Evolutionary conservation across 2,329 filamentous ascomycete genomes (phyloP), one percentile per base, ranked within the genome.

Genomic region (Colletotrichum magnum): DNA sequence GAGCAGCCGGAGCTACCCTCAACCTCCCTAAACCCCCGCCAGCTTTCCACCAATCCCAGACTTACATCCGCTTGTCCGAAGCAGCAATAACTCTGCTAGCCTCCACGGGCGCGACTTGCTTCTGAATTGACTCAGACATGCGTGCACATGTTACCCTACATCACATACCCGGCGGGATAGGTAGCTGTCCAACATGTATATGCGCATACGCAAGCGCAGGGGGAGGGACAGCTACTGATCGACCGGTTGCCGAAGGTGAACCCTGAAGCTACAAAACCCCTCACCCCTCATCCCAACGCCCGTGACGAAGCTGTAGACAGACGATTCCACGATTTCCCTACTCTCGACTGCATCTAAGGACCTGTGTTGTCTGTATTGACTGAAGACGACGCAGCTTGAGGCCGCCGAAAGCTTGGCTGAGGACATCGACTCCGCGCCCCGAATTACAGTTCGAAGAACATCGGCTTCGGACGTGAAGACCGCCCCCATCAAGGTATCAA

Each of bases 231-330:
- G 32, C 10, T 36, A 26, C 7, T 52, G 62, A 66, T 69, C 43
- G 56, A 61, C 56, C 36, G 51, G 57, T 36, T 56, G 24, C 61
- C 50, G 48, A 57, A 28, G 26, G 10, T 24, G 50, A 69, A 56
- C 61, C 61, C 56, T 69, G 32, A 56, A 66, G 62, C 66, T 65
- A 56, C 66, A 56, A 69, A 69, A 66, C 62, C 62, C 62, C 62
- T 69, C 61, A 66, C 62, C 62, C 66, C 62, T 60, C 62, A 43
- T 54, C 45, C 5, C 10, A 45, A 6, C 18, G 12, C 7, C 32
- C 6, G 5, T 10, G 18, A 2, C 4, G 15, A 32, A 68, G 39
- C 53, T 61, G 16, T 28, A 41, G 18, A 48, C 26, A 48, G 15
- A 43, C 58, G 60, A 26, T 15, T 39, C 10, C 32, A 15, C 36